Conservation (phyloP, 306 rosid genomes). For the Trifolium pratense region DNA sequence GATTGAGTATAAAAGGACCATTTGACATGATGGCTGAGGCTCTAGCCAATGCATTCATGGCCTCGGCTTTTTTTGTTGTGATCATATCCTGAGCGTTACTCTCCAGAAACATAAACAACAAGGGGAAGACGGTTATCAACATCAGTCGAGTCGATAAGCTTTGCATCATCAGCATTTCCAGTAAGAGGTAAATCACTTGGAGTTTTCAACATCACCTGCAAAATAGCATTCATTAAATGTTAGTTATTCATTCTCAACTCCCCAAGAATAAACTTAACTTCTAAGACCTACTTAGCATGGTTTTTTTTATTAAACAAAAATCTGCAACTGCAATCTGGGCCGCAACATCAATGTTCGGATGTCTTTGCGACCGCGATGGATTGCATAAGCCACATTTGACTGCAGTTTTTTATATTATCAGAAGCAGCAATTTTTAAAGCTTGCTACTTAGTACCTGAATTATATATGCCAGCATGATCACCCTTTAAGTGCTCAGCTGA, state of each 20-base stretch:
- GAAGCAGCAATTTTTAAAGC: neutral
- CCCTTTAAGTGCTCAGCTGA: slow-evolving; percentile 78
- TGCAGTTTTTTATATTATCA: neutral
- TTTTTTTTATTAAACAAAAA: neutral
- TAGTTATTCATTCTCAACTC: slow-evolving; percentile 31
- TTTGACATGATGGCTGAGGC: slow-evolving; percentile 96
- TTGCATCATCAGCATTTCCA: slow-evolving; percentile 70
- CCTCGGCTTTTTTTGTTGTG: slow-evolving; percentile 97
- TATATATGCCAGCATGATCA: slow-evolving; percentile 95
- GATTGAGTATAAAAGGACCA: slow-evolving; percentile 93
- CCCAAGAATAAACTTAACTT: neutral
- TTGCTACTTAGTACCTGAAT: slow-evolving; percentile 71
- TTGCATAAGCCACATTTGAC: neutral
- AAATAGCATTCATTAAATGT: slow-evolving; percentile 32
- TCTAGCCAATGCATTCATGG: slow-evolving; percentile 93
- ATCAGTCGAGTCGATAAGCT: slow-evolving; percentile 70
- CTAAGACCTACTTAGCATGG: neutral
- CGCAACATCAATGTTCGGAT: neutral
- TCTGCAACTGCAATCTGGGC: neutral
- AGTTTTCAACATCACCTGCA: slow-evolving; percentile 97
- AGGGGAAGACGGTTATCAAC: slow-evolving; percentile 91
- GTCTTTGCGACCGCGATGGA: neutral
- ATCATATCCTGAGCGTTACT: slow-evolving; percentile 95
- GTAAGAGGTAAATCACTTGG: slow-evolving; percentile 90
- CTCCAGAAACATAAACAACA: slow-evolving; percentile 93